Percentiles rank a stretch among this genome's conserved stretches.
These are phyloP conservation scores for Pythium rhizo-oryzae DNA, from an alignment of 352 stramenopile genomes.

Conservation along the genomic window DNA sequence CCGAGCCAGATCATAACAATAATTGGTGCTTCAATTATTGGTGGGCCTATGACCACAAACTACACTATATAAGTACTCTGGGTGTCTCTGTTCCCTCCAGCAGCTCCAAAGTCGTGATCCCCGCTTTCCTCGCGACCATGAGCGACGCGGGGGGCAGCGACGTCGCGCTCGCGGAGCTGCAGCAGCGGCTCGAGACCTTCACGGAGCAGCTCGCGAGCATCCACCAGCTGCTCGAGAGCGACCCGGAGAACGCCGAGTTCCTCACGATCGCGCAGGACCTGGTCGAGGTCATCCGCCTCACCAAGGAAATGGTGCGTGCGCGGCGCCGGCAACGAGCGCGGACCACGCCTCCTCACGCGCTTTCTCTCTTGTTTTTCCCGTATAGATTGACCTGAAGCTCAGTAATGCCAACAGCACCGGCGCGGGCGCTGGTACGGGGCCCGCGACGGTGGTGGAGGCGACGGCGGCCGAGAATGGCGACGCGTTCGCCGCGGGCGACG, in stretches of 20 bases:
- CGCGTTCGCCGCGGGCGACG: conserved; percentile 46
- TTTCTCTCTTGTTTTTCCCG: not conserved
- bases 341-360: not conserved
- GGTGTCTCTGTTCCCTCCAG: not conserved
- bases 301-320: conserved; percentile 84
- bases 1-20: not conserved
- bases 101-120: no score
- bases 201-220: conserved; percentile 83
- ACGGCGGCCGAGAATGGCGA: not conserved
- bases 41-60: not conserved
- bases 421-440: not conserved
- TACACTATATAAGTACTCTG: no score
- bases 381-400: conserved; percentile 33
- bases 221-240: conserved; percentile 71
- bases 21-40: not conserved
- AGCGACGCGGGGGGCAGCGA: conserved; percentile 24
- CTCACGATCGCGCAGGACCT: conserved; percentile 78
- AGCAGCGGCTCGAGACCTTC: conserved; percentile 80
- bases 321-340: no score
- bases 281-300: conserved; percentile 83
- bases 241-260: conserved; percentile 75
- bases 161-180: conserved; percentile 66
- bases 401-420: not conserved
- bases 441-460: not conserved
- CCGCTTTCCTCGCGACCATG: not conserved